A percentile compares a stretch with the other conserved stretches of the same genome.
Evolutionary conservation across 805 yeast species (phyloP).

Genomic region (Wickerhamomyces kurtzmanii): DNA sequence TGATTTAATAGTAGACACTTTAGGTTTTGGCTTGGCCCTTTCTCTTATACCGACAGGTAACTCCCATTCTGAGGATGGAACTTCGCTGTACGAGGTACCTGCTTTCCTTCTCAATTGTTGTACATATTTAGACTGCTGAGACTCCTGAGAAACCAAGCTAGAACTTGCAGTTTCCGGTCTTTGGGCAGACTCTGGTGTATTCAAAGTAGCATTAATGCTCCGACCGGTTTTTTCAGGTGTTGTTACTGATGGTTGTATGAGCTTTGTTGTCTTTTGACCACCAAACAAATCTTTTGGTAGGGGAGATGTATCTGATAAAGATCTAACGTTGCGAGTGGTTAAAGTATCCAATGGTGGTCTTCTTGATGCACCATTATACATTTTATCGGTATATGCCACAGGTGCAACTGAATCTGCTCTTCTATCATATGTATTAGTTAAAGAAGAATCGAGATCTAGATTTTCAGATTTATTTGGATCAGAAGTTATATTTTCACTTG

Average conservation of each 20-base stretch:
- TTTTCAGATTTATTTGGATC: conserved; percentile 2
- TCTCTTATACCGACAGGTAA: conserved; percentile 49
- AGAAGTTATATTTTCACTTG: conserved; percentile 2
- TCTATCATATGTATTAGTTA: conserved; percentile 24
- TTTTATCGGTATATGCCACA: conserved; percentile 13
- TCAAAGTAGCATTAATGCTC: conserved; percentile 5
- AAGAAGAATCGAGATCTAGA: conserved; percentile 3
- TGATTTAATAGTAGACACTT: conserved; percentile 6
- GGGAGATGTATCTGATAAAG: conserved; percentile 23
- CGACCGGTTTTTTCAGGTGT: conserved; percentile 7
- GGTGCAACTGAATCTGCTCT: conserved; percentile 25
- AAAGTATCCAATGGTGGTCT: conserved; percentile 31
- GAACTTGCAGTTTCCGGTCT: too few species aligned
- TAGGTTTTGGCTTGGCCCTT: conserved; percentile 20
- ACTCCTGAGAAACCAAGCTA: conserved; percentile 32
- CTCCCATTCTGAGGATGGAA: conserved; percentile 35
- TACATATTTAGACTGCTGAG: conserved; percentile 42
- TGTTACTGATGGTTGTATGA: too few species aligned
- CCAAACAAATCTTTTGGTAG: conserved; percentile 12
- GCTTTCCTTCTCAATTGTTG: conserved; percentile 29
- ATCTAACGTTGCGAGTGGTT: conserved; percentile 24
- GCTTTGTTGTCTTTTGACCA: too few species aligned
- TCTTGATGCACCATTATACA: conserved; percentile 10
- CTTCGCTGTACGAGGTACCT: conserved; percentile 39
- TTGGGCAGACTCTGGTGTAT: conserved; percentile 4